Conservation (phyloP, 176 grass and related monocot genomes). For the Sorghum bicolor region DNA sequence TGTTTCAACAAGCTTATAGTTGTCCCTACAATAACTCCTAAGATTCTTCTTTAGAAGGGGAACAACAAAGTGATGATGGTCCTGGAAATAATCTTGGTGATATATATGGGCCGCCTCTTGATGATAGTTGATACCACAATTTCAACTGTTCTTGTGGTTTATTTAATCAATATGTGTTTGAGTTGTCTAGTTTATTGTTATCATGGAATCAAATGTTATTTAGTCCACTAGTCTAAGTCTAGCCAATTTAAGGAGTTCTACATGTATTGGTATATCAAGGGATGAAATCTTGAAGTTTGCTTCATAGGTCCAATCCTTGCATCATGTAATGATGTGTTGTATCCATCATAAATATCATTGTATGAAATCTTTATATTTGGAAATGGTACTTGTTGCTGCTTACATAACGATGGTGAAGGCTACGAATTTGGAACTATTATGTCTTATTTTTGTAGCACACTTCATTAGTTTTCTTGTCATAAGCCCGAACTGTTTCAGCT, state of each 20-base stretch:
- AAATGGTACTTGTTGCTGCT: not conserved
- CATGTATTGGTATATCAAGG: not conserved
- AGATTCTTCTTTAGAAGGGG: not conserved
- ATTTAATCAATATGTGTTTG: not conserved
- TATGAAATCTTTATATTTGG: not conserved
- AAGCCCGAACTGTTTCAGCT: too few relatives aligned
- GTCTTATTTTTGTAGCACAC: too few relatives aligned
- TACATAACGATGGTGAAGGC: not conserved
- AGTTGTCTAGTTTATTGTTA: not conserved
- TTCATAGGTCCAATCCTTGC: not conserved
- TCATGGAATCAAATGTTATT: not conserved
- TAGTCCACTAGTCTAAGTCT: not conserved
- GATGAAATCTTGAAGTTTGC: not conserved
- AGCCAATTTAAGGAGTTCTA: not conserved
- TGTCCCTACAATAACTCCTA: not conserved
- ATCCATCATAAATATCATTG: not conserved
- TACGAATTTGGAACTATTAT: too few relatives aligned
- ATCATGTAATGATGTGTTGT: not conserved
- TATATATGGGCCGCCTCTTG: not conserved
- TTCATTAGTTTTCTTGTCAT: too few relatives aligned
- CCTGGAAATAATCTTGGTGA: not conserved
- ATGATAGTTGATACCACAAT: not conserved
- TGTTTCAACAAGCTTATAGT: not conserved
- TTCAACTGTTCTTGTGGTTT: not conserved
- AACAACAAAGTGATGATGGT: not conserved